Base-by-base conservation (phyloP, 2,329 filamentous ascomycete genomes). In the Cladosporium cucumerinum region DNA sequence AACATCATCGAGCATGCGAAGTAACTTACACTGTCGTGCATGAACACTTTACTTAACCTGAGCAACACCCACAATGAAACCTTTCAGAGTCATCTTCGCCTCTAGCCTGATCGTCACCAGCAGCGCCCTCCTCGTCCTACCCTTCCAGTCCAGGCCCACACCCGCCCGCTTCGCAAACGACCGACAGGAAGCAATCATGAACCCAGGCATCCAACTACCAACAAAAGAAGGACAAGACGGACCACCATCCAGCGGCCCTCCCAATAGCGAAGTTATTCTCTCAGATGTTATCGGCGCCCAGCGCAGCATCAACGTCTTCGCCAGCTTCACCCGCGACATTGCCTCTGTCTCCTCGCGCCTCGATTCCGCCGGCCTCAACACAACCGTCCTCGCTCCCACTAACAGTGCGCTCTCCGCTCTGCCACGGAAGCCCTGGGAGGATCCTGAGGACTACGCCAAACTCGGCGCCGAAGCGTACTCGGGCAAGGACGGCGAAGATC, bases 381-480 rank as follows among this genome's bases (percentile, higher is more conserved):
- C 91, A 18, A 97, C 93, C 2, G 87, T 98, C 26, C 86, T 98
- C 2, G 94, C 93, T 5, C 95, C 95, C 0, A 81, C 91, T 62
- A 98, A 99, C 81, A 87, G 85, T 21, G 92, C 89, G 3, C 87
- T 99, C 73, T 89, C 90, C 69, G 81, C 78, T 0, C 81, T 98
- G 26, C 91, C 93, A 0, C 84, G 89, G 61, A 98, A 97, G 77
- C 93, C 93, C 0, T 96, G 92, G 92, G 91, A 88, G 72, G 83
- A 93, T 68, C 86, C 90, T 0, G 78, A 84, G 61, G 93, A 97
- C 69, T 94, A 95, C 75, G 79, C 82, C 3, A 77, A 77, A 1
- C 79, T 90, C 3, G 92, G 92, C 0, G 82, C 84, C 1, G 79
- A 87, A 34, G 92, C 89, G 1, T 97, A 97, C 74, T 86, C 90